Evolutionary conservation across 23 red algal species (phyloP).

Genomic region (Gracilariopsis chorda): DNA sequence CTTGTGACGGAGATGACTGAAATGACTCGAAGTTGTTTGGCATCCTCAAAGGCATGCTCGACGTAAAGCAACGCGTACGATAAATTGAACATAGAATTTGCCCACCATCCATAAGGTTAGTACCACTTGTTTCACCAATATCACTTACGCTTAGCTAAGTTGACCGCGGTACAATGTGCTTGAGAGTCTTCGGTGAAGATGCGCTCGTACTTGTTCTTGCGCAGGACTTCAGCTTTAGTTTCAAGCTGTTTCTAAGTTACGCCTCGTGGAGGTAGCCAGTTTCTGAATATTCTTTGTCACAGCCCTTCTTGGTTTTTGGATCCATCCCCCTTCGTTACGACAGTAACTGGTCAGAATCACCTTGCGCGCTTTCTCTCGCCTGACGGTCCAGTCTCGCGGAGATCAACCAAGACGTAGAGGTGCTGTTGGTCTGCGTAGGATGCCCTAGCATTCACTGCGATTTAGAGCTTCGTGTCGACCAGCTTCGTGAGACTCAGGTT

Average conservation of each 20-base stretch:
- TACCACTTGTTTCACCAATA: too few relatives aligned
- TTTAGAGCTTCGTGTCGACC: neutral
- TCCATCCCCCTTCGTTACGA: neutral
- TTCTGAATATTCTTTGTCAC: conserved; percentile 1
- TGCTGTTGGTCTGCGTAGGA: neutral
- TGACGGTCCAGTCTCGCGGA: neutral
- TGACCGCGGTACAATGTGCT: neutral
- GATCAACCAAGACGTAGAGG: neutral
- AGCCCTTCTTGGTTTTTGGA: neutral
- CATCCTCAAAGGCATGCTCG: neutral
- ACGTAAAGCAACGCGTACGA: neutral
- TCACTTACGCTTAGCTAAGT: neutral
- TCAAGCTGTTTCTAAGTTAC: neutral
- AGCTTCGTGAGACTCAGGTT: neutral
- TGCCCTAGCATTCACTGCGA: neutral
- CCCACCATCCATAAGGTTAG: neutral
- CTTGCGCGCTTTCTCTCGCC: neutral
- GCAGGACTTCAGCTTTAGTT: neutral
- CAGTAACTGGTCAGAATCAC: neutral
- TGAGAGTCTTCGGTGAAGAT: neutral
- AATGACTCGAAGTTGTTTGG: neutral
- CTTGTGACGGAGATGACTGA: neutral
- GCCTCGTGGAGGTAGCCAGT: neutral
- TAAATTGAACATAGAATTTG: neutral
- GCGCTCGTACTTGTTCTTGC: neutral